Evolutionary conservation across 139 green algal species (phyloP), one percentile per base, ranked within the genome.

Genomic region (Coelastrella sp.): DNA sequence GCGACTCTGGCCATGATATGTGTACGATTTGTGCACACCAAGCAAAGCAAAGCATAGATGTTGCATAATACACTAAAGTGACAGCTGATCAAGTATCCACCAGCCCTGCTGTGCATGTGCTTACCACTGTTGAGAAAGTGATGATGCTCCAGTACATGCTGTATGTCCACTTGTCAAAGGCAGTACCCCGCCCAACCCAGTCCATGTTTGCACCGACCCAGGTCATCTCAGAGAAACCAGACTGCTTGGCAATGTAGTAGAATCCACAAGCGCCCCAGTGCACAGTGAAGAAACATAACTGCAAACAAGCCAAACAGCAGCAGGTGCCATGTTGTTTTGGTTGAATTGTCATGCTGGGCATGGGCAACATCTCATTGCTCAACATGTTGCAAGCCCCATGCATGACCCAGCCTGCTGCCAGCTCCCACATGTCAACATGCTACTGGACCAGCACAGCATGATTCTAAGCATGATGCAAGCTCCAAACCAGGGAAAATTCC

Each of bases 181-280:
- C 57, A 60, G 3, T 84, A 79, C 91, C 59, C 81, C 85, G 47
- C 84, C 74, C 91, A 89, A 95, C 5, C 92, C 93, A 22, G 85
- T 80, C 89, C 88, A 90, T 77, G 93, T 90, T 7, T n/a, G 79
- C 22, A 32, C 61, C 84, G 1, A 89, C 84, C 84, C 84, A 89
- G 17, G 84, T 73, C 56, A n/a, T 54, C 2, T 54, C 71, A 4
- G 56, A 17, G 57, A 82, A 89, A n/a, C 84, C 84, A 77, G 90
- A 84, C 17, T 80, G 66, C 16, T 88, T 83, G 19, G 91, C 91
- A 16, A 92, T 91, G 84, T 90, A 93, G 80, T 90, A 95, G 81
- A 95, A 95, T 22, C 75, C 85, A 87, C 93, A 95, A 0, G 93
- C 93, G 4, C 80, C 75, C 87, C 85, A 91, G 85, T 95, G 93